Evolutionary conservation across 1,284 basidiomycete species (phyloP), one percentile per base, ranked within the genome.

Genomic region (Trichosporon sp.): DNA sequence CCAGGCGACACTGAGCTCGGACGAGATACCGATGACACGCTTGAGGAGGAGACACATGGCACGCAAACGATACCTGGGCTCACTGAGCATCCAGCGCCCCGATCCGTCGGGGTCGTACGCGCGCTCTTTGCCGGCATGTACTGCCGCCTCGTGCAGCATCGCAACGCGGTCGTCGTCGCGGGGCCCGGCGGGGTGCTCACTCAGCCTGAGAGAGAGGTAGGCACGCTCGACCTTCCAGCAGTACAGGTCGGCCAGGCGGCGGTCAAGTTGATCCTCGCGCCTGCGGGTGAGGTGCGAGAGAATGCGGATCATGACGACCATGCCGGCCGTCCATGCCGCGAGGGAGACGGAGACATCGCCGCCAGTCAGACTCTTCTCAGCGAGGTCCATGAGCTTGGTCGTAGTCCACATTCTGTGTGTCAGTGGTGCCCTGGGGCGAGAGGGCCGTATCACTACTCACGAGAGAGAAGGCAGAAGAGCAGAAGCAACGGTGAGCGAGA

Each of bases 1-100:
- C 59, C 59, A 63, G 16, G 59, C 59, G 32, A 63, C 59, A 10
- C 14, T n/a, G 14, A 63, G 31, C 59, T 63, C 14, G 59, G 31
- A 35, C 31, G 16, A 19, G 16, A 63, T 37, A 11, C 32, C 16
- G 16, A 63, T 37, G 14, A 12, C 7, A 12, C 32, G 59, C 6
- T 16, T 16, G 14, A 37, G 2, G 14, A 63, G 31, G 32, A 3
- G 2, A n/a, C 19, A n/a, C 31, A 63, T 37, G 3, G 16, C 5
- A 7, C 21, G 59, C 59, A 63, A 14, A 11, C 54, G 21, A 19
- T 31, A 19, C 4, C 32, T 26, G 1, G 54, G 7, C 26, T 31
- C 31, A 32, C 32, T 16, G 4, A 37, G 31, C 6, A n/a, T 31
- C 54, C 54, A 59, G 31, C 21, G 21, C 12, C 12, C 19, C 35